Percentiles rank a stretch among this genome's conserved stretches.
Conservation (phyloP, 1,139 yeast genomes). For the Magnusiomyces ingens region DNA sequence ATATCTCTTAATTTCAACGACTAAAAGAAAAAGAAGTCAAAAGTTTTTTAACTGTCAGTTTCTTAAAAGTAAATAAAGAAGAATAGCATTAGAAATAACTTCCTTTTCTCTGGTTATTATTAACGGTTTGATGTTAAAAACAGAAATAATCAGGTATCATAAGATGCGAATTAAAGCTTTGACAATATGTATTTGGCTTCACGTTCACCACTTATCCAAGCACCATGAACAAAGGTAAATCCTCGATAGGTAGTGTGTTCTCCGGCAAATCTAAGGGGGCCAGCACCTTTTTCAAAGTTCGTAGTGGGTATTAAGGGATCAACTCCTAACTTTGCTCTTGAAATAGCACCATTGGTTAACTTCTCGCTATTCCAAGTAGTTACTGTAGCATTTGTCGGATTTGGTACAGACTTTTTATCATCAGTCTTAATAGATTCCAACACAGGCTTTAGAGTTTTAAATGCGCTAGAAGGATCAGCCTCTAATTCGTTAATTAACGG, state of each 20-base stretch:
- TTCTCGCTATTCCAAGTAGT: conserved; percentile 68
- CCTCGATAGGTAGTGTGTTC: conserved; percentile 75
- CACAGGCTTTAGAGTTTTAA: conserved; percentile 43
- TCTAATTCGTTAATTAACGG: conserved; percentile 49
- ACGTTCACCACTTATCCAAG: conserved; percentile 67
- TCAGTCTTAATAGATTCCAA: conserved; percentile 27
- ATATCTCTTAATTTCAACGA: too few species aligned
- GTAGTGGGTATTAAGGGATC: conserved; percentile 56
- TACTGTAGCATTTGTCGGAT: conserved; percentile 50
- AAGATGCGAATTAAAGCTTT: too few species aligned
- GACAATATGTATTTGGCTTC: conserved; percentile 44
- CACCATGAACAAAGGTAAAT: conserved; percentile 84
- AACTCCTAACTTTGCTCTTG: conserved; percentile 59
- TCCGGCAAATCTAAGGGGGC: conserved; percentile 68
- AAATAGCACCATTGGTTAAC: conserved; percentile 66
- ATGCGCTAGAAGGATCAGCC: conserved; percentile 36
- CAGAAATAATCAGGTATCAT: not conserved
- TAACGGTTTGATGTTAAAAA: too few species aligned
- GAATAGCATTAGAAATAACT: too few species aligned
- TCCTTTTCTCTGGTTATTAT: too few species aligned
- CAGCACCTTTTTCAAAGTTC: conserved; percentile 52
- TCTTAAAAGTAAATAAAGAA: too few species aligned
- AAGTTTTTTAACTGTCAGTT: too few species aligned
- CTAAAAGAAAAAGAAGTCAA: too few species aligned
- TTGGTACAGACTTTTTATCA: conserved; percentile 30